Percentiles rank a stretch among this genome's conserved stretches.
phyloP scores from a whole-genome alignment of 805 yeast genomes.

The Isabelozyma gotoi region DNA sequence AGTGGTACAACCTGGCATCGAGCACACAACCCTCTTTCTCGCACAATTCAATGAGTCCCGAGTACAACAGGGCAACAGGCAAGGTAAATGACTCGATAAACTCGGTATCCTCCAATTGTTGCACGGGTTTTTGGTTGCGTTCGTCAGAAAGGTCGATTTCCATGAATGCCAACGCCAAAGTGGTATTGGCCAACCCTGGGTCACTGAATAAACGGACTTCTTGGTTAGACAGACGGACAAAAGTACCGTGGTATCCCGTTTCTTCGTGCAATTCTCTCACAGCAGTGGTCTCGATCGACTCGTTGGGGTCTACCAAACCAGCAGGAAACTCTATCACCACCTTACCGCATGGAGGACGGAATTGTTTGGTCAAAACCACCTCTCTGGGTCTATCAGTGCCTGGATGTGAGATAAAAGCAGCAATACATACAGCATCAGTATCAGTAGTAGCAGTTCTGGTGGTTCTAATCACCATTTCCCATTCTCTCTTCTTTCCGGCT shows the following conservation, averaged over 20 bases:
- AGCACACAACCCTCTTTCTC: conserved; percentile 65
- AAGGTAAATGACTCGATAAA: conserved; percentile 85
- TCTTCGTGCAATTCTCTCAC: conserved; percentile 86
- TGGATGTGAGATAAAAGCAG: conserved; percentile 63
- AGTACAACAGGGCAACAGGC: conserved; percentile 59
- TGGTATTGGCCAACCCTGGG: conserved; percentile 88
- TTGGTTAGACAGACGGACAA: conserved; percentile 26
- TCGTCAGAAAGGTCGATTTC: conserved; percentile 68
- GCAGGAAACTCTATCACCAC: conserved; percentile 95
- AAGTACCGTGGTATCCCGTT: conserved; percentile 84
- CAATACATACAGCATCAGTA: conserved; percentile 88
- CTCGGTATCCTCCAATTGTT: conserved; percentile 86
- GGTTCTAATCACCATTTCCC: conserved; percentile 88
- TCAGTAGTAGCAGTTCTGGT: conserved; percentile 62
- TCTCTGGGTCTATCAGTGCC: conserved; percentile 33
- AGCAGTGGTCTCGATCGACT: conserved; percentile 76
- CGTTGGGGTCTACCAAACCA: conserved; percentile 85
- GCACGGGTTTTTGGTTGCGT: conserved; percentile 66
- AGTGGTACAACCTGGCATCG: conserved; percentile 85
- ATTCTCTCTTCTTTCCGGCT: conserved; percentile 61
- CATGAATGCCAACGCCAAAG: conserved; percentile 74
- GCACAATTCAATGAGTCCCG: conserved; percentile 49
- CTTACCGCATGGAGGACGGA: conserved; percentile 87
- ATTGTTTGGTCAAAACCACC: conserved; percentile 78
- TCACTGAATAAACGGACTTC: conserved; percentile 57